Conservation (phyloP, 2,329 filamentous ascomycete species). For the Botryotinia globosa region DNA sequence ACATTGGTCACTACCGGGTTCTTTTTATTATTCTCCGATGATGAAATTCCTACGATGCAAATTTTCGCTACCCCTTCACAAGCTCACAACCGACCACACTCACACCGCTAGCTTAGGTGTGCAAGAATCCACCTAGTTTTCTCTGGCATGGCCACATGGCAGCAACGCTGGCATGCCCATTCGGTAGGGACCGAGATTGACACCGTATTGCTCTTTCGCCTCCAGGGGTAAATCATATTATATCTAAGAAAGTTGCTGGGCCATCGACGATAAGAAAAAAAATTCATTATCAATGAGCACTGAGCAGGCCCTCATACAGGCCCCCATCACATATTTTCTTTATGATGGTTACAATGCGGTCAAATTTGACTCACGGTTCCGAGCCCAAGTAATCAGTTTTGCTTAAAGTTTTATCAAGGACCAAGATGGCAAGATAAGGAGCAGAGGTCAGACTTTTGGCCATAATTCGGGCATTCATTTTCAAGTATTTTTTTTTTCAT, state of each 20-base stretch:
- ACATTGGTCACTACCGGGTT: background rate
- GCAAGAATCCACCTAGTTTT: background rate
- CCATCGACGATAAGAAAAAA: background rate
- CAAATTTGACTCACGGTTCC: background rate
- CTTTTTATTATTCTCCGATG: slow-evolving; percentile 1
- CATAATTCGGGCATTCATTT: background rate
- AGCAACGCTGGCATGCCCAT: background rate
- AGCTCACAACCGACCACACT: background rate
- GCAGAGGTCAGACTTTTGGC: background rate
- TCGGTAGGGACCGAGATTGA: background rate
- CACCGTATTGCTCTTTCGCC: background rate
- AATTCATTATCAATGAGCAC: background rate
- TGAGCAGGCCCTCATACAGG: background rate
- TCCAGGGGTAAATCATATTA: background rate
- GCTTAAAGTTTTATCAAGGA: background rate
- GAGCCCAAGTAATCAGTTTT: background rate
- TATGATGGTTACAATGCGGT: background rate
- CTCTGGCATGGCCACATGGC: slow-evolving; percentile 5
- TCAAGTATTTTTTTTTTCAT: background rate
- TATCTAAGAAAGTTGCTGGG: background rate
- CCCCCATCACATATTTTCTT: background rate
- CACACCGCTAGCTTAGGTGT: background rate
- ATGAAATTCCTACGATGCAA: background rate
- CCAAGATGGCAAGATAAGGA: background rate
- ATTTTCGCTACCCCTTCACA: background rate